These are phyloP conservation scores for Xylaria longipes DNA, from an alignment of 495 filamentous ascomycete genomes.

Conservation along the genomic window DNA sequence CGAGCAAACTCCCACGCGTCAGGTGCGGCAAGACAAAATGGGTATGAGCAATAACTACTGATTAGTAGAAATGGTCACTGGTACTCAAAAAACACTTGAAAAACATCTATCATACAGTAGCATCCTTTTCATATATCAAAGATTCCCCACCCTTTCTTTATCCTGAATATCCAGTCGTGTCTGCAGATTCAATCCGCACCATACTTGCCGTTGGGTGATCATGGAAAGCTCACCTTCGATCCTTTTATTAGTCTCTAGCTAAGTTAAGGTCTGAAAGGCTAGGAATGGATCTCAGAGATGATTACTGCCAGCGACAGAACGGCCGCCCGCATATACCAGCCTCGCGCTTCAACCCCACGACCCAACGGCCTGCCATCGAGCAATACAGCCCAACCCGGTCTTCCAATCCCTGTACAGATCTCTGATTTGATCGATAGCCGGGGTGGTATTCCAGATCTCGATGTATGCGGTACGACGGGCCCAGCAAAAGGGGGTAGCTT, in stretches of 20 bases:
- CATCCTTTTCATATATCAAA: neutral
- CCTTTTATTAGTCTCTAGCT: neutral
- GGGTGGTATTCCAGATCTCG: slow-evolving; percentile 26
- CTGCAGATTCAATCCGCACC: neutral
- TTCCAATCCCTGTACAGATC: slow-evolving; percentile 23
- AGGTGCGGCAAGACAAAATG: neutral
- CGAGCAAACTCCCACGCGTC: slow-evolving; percentile 13
- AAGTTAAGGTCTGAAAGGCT: neutral
- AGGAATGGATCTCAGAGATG: neutral
- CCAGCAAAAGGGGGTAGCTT: slow-evolving; percentile 17
- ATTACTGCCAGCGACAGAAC: slow-evolving; percentile 3
- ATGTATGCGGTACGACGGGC: slow-evolving; percentile 14
- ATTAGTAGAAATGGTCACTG: neutral
- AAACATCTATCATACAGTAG: neutral
- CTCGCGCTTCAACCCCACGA: slow-evolving; percentile 24
- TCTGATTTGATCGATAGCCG: slow-evolving; percentile 28
- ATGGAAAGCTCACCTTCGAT: neutral
- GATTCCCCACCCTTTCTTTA: neutral
- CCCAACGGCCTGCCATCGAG: slow-evolving; percentile 26
- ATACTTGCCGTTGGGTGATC: neutral
- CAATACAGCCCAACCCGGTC: slow-evolving; percentile 22
- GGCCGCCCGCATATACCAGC: slow-evolving; percentile 27
- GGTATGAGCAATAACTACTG: neutral
- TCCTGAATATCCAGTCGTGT: neutral
- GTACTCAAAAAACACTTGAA: neutral